Evolutionary conservation across 2,329 filamentous ascomycete genomes (phyloP).

Genomic region (Alternaria sp.): DNA sequence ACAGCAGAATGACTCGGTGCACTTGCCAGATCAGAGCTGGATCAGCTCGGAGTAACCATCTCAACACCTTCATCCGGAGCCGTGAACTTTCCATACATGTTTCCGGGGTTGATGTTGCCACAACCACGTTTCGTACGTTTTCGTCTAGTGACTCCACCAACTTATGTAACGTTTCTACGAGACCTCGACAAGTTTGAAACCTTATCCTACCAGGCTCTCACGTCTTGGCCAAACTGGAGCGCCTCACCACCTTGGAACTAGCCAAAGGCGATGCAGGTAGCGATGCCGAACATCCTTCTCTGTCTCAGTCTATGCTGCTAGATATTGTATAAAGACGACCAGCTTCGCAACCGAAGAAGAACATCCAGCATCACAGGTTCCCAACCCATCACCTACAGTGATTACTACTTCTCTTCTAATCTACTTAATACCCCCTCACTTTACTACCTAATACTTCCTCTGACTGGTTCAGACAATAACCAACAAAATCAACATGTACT

Average conservation of each 20-base stretch:
- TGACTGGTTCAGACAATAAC: conserved; percentile 50
- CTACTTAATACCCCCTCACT: conserved; percentile 36
- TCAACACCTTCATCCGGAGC: conserved; percentile 19
- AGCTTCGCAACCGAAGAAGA: conserved; percentile 30
- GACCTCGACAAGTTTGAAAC: conserved; percentile 28
- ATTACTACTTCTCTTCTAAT: conserved; percentile 45
- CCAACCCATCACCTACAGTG: conserved; percentile 47
- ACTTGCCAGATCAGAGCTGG: conserved; percentile 7
- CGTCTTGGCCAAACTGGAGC: conserved; percentile 45
- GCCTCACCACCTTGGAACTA: conserved; percentile 30
- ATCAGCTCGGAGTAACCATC: neutral
- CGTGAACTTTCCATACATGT: conserved; percentile 31
- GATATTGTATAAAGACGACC: conserved; percentile 41
- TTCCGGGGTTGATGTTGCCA: conserved; percentile 34
- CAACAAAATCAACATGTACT: conserved; percentile 51
- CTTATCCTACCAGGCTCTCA: conserved; percentile 25
- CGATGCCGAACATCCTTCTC: conserved; percentile 6
- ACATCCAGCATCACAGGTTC: conserved; percentile 48
- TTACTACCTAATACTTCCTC: conserved; percentile 38
- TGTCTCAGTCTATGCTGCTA: neutral
- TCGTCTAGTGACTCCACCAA: conserved; percentile 16
- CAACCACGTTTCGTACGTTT: conserved; percentile 37
- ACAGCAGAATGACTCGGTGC: neutral
- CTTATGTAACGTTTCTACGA: conserved; percentile 25
- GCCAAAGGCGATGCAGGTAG: conserved; percentile 16